Evolutionary conservation across 164 flowering plant species (phyloP).

Genomic region (Vitis amurensis): DNA sequence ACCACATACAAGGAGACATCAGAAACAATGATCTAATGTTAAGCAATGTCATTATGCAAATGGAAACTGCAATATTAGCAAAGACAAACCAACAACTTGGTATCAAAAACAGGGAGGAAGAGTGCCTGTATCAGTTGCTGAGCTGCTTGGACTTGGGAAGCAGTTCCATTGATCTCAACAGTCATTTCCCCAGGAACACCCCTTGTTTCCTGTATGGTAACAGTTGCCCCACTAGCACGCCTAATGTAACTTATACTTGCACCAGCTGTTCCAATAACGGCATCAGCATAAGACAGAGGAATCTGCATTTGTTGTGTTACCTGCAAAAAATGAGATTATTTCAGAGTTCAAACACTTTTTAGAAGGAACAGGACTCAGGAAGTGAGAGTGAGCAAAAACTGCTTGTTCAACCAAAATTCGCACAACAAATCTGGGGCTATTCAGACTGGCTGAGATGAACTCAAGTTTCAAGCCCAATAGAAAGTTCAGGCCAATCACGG

Average conservation of each 20-base stretch:
- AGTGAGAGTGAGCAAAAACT: not conserved
- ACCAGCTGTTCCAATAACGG: conserved; percentile 88
- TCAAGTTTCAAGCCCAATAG: not conserved
- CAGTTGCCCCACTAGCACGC: conserved; percentile 90
- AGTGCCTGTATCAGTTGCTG: conserved; percentile 45
- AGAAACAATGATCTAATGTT: too few species aligned
- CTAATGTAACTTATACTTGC: conserved; percentile 86
- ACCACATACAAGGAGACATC: not conserved
- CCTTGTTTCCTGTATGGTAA: conserved; percentile 83
- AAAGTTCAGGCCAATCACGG: not conserved
- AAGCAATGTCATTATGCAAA: not conserved
- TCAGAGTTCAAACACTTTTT: not conserved
- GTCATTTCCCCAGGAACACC: conserved; percentile 77
- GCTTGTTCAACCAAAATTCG: not conserved
- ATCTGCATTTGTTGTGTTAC: conserved; percentile 91
- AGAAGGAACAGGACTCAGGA: not conserved
- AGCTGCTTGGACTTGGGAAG: conserved; percentile 52
- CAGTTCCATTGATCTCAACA: conserved; percentile 53
- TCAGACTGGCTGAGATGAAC: not conserved
- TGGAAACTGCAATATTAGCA: not conserved
- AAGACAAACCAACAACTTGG: not conserved
- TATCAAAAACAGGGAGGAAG: not conserved
- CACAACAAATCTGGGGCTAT: not conserved
- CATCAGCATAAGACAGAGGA: conserved; percentile 91
- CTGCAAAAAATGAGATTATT: conserved; percentile 34